phyloP scores from a whole-genome alignment of 805 yeast genomes.

The Cyberlindnera meyerae region DNA sequence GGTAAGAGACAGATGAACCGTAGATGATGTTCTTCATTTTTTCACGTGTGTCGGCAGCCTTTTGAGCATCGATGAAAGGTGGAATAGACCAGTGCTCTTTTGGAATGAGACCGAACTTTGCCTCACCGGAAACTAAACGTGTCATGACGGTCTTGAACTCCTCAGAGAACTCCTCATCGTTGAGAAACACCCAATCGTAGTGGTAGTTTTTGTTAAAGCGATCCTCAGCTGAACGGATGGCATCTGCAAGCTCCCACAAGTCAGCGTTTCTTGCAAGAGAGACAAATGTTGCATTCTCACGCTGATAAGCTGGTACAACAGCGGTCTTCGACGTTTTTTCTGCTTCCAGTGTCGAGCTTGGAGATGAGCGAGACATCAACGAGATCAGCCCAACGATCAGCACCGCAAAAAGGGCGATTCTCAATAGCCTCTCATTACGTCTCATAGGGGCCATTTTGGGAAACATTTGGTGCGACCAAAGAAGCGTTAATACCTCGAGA shows the following conservation, averaged over 20 bases:
- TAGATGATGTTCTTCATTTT: slow-evolving; percentile 54
- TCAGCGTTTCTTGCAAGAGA: slow-evolving; percentile 77
- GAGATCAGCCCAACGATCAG: slow-evolving; percentile 16
- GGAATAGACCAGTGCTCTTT: slow-evolving; percentile 86
- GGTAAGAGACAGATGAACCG: slow-evolving; percentile 62
- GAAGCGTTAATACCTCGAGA: neutral
- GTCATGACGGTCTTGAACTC: slow-evolving; percentile 70
- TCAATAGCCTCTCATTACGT: slow-evolving; percentile 18
- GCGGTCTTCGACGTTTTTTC: neutral
- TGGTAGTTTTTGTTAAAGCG: slow-evolving; percentile 76
- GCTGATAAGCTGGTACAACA: slow-evolving; percentile 20
- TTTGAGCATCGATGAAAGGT: slow-evolving; percentile 68
- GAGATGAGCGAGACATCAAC: slow-evolving; percentile 11
- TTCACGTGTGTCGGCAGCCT: slow-evolving; percentile 52
- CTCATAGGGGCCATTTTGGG: slow-evolving; percentile 11
- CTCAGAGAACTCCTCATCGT: slow-evolving; percentile 79
- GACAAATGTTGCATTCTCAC: slow-evolving; percentile 74
- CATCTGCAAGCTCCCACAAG: slow-evolving; percentile 51
- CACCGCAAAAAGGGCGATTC: slow-evolving; percentile 18
- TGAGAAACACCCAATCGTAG: slow-evolving; percentile 94
- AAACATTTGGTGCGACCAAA: no score
- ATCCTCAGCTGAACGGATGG: slow-evolving; percentile 80
- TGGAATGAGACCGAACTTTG: slow-evolving; percentile 78
- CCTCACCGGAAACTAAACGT: slow-evolving; percentile 67
- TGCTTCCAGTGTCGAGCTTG: neutral